A percentile compares a stretch with the other conserved stretches of the same genome.
Conservation (phyloP, 257 asterid genomes). For the Petunia axillaris region DNA sequence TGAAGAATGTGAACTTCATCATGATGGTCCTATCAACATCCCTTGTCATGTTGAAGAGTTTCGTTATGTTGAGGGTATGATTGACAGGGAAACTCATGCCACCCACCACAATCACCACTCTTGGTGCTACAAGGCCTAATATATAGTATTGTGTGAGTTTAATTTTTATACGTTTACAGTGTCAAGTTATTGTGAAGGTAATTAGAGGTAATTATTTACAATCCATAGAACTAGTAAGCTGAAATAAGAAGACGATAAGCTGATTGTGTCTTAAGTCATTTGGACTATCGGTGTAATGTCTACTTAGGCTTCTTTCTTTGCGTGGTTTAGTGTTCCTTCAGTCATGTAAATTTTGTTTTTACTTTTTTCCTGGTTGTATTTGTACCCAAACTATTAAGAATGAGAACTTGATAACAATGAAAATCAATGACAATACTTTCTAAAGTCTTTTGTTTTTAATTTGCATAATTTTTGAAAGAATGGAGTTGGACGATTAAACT, state of each 20-base stretch:
- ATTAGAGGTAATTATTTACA: not conserved
- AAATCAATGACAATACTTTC: not conserved
- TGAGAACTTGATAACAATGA: not conserved
- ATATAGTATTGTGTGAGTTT: not conserved
- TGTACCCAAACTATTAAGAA: not conserved
- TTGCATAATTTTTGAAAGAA: not conserved
- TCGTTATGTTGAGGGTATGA: slow-evolving; percentile 41
- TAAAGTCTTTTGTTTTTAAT: not conserved
- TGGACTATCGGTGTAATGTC: not conserved
- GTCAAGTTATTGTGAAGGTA: not conserved
- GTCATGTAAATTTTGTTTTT: not conserved
- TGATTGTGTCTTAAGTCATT: not conserved
- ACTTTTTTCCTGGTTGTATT: not conserved
- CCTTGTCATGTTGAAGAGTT: slow-evolving; percentile 53
- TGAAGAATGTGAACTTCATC: slow-evolving; percentile 51
- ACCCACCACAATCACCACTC: not conserved
- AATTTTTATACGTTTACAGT: not conserved
- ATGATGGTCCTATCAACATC: slow-evolving; percentile 46
- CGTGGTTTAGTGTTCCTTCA: not conserved
- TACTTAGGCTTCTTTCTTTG: not conserved
- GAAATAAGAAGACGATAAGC: not conserved
- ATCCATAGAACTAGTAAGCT: not conserved
- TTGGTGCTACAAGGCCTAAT: slow-evolving; percentile 26
- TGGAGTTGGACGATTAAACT: not conserved
- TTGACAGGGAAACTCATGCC: slow-evolving; percentile 38